A percentile compares a stretch with the other conserved stretches of the same genome.
Conservation (phyloP, 306 rosid species). For the Dryas alaskensis region DNA sequence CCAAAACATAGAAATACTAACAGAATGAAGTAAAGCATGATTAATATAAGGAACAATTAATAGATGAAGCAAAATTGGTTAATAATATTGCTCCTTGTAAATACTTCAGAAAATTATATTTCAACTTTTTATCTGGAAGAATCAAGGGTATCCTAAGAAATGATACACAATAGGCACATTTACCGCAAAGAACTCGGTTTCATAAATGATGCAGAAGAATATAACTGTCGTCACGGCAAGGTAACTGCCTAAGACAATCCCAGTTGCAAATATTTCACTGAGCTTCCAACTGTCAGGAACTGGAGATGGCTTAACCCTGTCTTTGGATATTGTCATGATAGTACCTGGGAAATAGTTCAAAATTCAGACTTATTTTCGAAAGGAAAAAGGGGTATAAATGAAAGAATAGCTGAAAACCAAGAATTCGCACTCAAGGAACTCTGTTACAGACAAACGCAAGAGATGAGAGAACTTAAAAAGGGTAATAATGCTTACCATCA, state of each 20-base stretch:
- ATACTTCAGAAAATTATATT: too few relatives aligned
- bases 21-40: neutral
- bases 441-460: neutral
- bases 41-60: neutral
- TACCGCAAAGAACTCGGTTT: conserved; percentile 15
- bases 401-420: neutral
- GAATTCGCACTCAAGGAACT: neutral
- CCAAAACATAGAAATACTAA: neutral
- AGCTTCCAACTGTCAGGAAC: conserved; percentile 25
- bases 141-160: neutral
- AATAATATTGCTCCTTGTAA: neutral
- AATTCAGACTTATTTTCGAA: neutral
- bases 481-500: conserved; percentile 17
- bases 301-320: conserved; percentile 27
- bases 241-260: conserved; percentile 21
- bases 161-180: neutral
- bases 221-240: conserved; percentile 19
- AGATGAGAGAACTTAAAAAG: neutral
- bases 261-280: conserved; percentile 25
- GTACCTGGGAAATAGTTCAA: conserved; percentile 13
- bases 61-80: neutral
- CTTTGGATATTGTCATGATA: conserved; percentile 27
- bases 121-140: neutral
- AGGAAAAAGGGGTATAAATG: neutral
- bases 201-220: conserved; percentile 6